Percentiles rank a stretch among this genome's conserved stretches.
These are phyloP conservation scores for Evernia prunastri DNA, from an alignment of 495 filamentous ascomycete species.

Conservation along the genomic window DNA sequence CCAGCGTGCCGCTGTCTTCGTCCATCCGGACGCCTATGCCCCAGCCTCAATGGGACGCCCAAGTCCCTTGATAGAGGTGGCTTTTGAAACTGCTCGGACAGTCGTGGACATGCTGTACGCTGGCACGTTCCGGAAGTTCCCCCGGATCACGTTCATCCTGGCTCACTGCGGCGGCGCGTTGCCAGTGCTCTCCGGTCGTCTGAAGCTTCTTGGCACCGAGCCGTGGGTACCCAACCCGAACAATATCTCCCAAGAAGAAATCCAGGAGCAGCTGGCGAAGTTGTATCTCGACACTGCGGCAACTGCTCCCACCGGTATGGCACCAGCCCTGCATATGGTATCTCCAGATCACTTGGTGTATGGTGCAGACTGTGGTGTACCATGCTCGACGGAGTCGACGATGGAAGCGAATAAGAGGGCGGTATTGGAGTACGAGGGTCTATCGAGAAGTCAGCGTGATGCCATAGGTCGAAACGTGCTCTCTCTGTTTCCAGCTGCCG, in stretches of 20 bases:
- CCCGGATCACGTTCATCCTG: slow-evolving; percentile 4
- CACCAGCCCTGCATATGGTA: slow-evolving; percentile 7
- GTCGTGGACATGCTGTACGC: slow-evolving; percentile 15
- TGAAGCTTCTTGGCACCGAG: slow-evolving; percentile 15
- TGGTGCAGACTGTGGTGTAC: slow-evolving; percentile 15
- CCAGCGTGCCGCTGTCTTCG: slow-evolving; percentile 41
- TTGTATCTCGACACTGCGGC: slow-evolving; percentile 10
- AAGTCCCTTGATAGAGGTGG: slow-evolving; percentile 9
- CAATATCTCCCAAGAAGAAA: slow-evolving; percentile 9
- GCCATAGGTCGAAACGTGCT: slow-evolving; percentile 13
- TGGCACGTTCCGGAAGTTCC: neutral
- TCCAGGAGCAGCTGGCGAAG: neutral
- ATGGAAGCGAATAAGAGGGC: slow-evolving; percentile 13
- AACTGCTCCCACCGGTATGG: slow-evolving; percentile 9
- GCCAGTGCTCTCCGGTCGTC: slow-evolving; percentile 10
- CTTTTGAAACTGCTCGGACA: slow-evolving; percentile 9
- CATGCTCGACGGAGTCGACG: slow-evolving; percentile 13
- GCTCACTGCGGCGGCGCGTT: slow-evolving; percentile 13
- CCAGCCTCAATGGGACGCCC: slow-evolving; percentile 12
- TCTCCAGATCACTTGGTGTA: slow-evolving; percentile 11
- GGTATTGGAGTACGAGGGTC: slow-evolving; percentile 3
- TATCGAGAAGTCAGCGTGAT: slow-evolving; percentile 2
- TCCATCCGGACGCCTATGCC: slow-evolving; percentile 37
- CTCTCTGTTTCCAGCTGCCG: slow-evolving; percentile 4
- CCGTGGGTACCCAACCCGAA: slow-evolving; percentile 15